These are phyloP conservation scores for Fusarium napiforme DNA, from an alignment of 2,329 filamentous ascomycete genomes.

Conservation along the genomic window DNA sequence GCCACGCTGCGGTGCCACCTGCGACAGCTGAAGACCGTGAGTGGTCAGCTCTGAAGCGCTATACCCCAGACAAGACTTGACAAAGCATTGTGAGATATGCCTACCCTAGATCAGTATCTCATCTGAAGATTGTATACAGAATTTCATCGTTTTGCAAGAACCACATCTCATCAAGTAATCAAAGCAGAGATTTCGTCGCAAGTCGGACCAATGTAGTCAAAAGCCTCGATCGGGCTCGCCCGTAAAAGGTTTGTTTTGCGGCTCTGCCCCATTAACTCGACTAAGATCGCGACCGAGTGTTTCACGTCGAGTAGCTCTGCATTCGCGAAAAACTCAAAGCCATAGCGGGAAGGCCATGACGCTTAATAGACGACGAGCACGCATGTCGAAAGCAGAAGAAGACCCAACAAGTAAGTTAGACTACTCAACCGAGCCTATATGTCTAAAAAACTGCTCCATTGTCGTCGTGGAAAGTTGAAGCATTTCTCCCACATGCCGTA, in stretches of 20 bases:
- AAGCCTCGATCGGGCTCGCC: neutral
- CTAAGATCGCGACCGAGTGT: conserved; percentile 5
- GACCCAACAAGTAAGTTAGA: neutral
- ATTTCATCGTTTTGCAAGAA: neutral
- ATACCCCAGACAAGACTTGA: neutral
- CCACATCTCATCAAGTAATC: neutral
- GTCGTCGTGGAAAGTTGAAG: neutral
- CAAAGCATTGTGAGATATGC: conserved; percentile 2
- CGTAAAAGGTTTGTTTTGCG: neutral
- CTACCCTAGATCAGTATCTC: conserved; percentile 15
- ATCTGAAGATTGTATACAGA: too few relatives aligned
- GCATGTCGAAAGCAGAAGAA: neutral
- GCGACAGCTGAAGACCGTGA: conserved; percentile 6
- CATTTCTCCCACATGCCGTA: neutral
- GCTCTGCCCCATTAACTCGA: conserved; percentile 1
- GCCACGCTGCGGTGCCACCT: conserved; percentile 27
- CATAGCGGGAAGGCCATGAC: neutral
- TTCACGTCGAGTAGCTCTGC: conserved; percentile 12
- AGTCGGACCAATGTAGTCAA: neutral
- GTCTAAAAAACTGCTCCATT: neutral
- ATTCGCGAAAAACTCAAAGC: conserved; percentile 22
- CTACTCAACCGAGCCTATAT: conserved; percentile 1
- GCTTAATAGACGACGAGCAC: conserved; percentile 13
- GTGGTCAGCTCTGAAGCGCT: conserved; percentile 14
- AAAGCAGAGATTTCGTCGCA: neutral